A percentile compares a stretch with the other conserved stretches of the same genome.
Evolutionary conservation across 257 asterid genomes (phyloP).

Genomic region (Lycium ferocissimum): DNA sequence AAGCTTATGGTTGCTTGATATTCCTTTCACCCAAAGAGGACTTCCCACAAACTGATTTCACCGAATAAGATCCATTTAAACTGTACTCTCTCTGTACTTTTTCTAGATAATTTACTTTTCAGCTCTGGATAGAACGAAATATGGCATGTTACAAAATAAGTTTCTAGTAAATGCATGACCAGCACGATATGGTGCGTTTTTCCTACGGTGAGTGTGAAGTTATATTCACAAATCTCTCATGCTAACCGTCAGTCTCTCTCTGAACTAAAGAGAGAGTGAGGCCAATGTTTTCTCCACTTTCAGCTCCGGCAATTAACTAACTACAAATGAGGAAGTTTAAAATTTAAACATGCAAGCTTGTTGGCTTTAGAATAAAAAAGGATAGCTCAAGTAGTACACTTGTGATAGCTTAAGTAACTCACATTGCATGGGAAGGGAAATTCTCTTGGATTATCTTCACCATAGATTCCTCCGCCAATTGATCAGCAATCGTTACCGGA

Average conservation of each 20-base stretch:
- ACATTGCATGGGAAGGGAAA: conserved; percentile 91
- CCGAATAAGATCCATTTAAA: neutral
- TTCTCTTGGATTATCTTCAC: conserved; percentile 67
- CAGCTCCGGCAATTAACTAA: neutral
- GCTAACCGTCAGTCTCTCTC: neutral
- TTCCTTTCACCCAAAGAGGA: neutral
- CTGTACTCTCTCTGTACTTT: neutral
- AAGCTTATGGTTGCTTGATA: neutral
- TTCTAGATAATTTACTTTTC: neutral
- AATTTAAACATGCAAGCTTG: neutral
- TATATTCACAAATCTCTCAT: neutral
- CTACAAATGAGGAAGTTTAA: neutral
- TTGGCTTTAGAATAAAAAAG: neutral
- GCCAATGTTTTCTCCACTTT: neutral
- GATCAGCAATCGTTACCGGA: conserved; percentile 97
- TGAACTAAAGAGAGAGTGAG: neutral
- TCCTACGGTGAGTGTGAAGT: neutral
- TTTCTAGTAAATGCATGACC: neutral
- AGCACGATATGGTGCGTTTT: neutral
- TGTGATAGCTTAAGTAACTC: conserved; percentile 34
- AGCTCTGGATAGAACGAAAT: neutral
- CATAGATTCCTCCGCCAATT: conserved; percentile 93
- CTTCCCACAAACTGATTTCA: neutral
- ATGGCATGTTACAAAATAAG: neutral
- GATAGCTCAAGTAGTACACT: neutral